A percentile compares a stretch with the other conserved stretches of the same genome.
These are phyloP conservation scores for Emergomyces orientalis DNA, from an alignment of 2,329 filamentous ascomycete genomes.

Conservation along the genomic window DNA sequence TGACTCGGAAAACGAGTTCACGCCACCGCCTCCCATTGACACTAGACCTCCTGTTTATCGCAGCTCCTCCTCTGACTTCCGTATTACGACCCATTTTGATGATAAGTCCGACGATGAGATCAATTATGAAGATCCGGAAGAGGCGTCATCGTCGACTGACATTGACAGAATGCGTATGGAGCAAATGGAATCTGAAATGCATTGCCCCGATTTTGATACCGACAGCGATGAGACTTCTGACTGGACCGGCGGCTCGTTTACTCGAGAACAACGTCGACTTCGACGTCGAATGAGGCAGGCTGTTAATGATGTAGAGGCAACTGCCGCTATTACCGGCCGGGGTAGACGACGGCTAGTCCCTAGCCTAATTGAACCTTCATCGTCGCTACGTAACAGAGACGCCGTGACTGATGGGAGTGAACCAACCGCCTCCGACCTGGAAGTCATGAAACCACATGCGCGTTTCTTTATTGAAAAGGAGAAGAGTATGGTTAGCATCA, in stretches of 20 bases:
- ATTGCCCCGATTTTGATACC: slow-evolving; percentile 2
- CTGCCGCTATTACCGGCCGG: slow-evolving; percentile 10
- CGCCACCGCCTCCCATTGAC: slow-evolving; percentile 11
- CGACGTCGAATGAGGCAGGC: slow-evolving; percentile 21
- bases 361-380: slow-evolving; percentile 24
- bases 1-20: slow-evolving; percentile 21
- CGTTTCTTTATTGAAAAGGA: slow-evolving; percentile 74
- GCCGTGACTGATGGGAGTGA: background rate
- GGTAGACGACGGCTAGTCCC: slow-evolving; percentile 21
- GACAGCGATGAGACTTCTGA: slow-evolving; percentile 23
- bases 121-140: slow-evolving; percentile 25
- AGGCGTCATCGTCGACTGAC: slow-evolving; percentile 18
- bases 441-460: slow-evolving; percentile 62
- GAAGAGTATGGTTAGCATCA: slow-evolving; percentile 77
- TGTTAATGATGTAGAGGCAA: slow-evolving; percentile 14
- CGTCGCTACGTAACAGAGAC: background rate
- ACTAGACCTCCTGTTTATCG: background rate
- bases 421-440: slow-evolving; percentile 18
- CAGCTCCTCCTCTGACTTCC: slow-evolving; percentile 20
- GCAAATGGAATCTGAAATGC: slow-evolving; percentile 9
- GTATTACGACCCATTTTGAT: slow-evolving; percentile 30
- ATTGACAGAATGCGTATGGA: slow-evolving; percentile 21
- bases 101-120: slow-evolving; percentile 32
- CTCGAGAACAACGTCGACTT: slow-evolving; percentile 22
- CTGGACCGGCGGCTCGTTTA: slow-evolving; percentile 16